Evolutionary conservation across 768 basidiomycete species (phyloP).

Genomic region (Fomitopsis serialis): DNA sequence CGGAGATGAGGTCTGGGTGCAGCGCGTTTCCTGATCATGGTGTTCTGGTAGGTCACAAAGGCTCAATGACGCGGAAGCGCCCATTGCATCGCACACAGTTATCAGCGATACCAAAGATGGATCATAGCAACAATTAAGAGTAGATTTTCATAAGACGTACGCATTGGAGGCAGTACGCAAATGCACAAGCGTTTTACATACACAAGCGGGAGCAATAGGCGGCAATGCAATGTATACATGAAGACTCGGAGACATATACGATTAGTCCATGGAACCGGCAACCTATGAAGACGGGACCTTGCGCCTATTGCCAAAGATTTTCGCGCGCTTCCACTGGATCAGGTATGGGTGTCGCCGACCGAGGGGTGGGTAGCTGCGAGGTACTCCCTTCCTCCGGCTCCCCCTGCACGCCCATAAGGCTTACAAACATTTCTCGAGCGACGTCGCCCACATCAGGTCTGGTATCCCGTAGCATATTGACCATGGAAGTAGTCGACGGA

Average conservation of each 20-base stretch:
- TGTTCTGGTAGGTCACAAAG: neutral
- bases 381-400: neutral
- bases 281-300: too few species aligned
- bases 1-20: slow-evolving; percentile 59
- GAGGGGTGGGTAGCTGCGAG: neutral
- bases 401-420: neutral
- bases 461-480: neutral
- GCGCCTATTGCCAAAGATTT: too few species aligned
- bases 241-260: too few species aligned
- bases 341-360: neutral
- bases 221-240: too few species aligned
- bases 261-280: too few species aligned
- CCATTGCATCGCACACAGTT: neutral
- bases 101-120: too few species aligned
- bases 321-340: too few species aligned
- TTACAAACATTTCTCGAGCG: neutral
- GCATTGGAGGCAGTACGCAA: too few species aligned
- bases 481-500: neutral
- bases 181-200: too few species aligned
- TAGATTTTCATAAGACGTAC: too few species aligned
- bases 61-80: neutral
- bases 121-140: too few species aligned
- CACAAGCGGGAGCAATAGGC: too few species aligned
- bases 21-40: slow-evolving; percentile 71
- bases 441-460: neutral